Percentiles rank a stretch among this genome's conserved stretches.
phyloP scores from a whole-genome alignment of 768 basidiomycete genomes.

The Crassisporium funariophilum region DNA sequence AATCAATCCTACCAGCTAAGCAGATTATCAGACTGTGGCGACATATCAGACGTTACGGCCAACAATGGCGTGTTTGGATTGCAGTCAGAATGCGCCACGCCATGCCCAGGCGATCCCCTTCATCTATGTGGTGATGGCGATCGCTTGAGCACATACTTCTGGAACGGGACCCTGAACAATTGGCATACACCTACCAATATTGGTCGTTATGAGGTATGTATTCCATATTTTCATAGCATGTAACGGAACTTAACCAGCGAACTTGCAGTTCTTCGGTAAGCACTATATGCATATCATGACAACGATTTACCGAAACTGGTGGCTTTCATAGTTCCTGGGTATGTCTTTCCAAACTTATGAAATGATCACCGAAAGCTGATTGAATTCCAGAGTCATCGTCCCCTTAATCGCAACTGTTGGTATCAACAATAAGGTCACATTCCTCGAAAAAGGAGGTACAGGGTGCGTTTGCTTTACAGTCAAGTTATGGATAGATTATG shows the following conservation, averaged over 20 bases:
- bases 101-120: conserved; percentile 71
- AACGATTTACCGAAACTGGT: too few relatives aligned
- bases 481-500: neutral
- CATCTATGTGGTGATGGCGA: conserved; percentile 67
- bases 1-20: neutral
- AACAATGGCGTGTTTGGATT: conserved; percentile 39
- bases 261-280: conserved; percentile 48
- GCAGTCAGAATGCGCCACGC: conserved; percentile 46
- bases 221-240: neutral
- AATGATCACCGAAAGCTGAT: too few relatives aligned
- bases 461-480: conserved; percentile 40
- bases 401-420: conserved; percentile 77
- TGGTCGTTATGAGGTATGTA: conserved; percentile 70
- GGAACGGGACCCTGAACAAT: conserved; percentile 52
- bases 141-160: conserved; percentile 56
- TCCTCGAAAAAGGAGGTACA: conserved; percentile 76
- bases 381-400: conserved; percentile 62
- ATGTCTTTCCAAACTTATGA: conserved; percentile 20
- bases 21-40: conserved; percentile 62
- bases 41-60: conserved; percentile 52
- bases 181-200: conserved; percentile 70
- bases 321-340: conserved; percentile 49
- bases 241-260: neutral
- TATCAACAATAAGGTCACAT: conserved; percentile 79
- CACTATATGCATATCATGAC: too few relatives aligned